Percentiles rank a stretch among this genome's conserved stretches.
Conservation (phyloP, 129 eudicot genomes). For the Chrysanthemum seticuspe region DNA sequence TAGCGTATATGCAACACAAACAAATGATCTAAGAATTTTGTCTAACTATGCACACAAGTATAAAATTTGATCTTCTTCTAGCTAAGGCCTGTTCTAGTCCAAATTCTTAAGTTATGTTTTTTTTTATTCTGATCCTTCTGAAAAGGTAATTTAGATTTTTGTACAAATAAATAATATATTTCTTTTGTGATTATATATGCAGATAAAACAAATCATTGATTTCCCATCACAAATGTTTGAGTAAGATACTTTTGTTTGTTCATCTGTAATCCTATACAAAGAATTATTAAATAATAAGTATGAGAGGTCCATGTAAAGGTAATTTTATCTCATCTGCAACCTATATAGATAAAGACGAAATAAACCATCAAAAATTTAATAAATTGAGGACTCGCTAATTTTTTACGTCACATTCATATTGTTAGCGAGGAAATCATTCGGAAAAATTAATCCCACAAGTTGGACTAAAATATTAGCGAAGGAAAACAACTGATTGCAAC, state of each 20-base stretch:
- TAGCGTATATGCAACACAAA: too few relatives aligned
- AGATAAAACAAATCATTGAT: background rate
- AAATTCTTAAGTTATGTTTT: too few relatives aligned
- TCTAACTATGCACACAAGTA: too few relatives aligned
- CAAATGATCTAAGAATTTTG: too few relatives aligned
- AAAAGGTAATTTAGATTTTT: too few relatives aligned
- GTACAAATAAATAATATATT: too few relatives aligned
- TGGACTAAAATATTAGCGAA: conserved; percentile 19
- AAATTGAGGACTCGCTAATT: conserved; percentile 6
- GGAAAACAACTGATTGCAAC: conserved; percentile 25
- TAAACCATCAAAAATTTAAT: conserved; percentile 6
- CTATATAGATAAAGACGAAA: conserved; percentile 24
- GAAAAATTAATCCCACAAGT: conserved; percentile 28
- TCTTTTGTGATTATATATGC: background rate
- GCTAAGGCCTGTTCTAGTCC: too few relatives aligned
- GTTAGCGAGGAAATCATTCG: background rate
- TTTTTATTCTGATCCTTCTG: too few relatives aligned
- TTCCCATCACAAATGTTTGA: conserved; percentile 8
- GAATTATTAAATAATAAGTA: background rate
- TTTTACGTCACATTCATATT: conserved; percentile 19
- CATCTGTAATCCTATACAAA: background rate
- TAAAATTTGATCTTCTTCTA: too few relatives aligned
- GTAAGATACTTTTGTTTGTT: conserved; percentile 32
- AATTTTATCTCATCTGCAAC: conserved; percentile 28
- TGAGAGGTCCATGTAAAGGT: conserved; percentile 9